Conservation (phyloP, 202 grass and related monocot genomes). For the Eragrostis tef region DNA sequence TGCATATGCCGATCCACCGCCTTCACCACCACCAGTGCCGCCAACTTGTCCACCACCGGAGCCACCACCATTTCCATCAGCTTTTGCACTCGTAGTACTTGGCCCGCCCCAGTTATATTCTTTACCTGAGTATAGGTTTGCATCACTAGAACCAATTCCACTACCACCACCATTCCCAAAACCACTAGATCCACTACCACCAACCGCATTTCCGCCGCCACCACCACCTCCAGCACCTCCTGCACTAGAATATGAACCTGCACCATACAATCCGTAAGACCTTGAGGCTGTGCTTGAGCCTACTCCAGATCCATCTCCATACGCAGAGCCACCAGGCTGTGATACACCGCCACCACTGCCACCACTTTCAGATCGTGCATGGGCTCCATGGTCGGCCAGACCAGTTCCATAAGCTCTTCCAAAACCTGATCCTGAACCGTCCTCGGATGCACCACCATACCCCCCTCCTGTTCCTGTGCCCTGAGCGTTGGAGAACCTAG, state of each 20-base stretch:
- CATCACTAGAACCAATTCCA: neutral
- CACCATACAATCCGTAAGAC: neutral
- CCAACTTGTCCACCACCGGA: neutral
- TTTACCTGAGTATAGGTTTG: neutral
- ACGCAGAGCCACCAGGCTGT: neutral
- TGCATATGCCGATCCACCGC: neutral
- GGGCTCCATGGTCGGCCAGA: neutral
- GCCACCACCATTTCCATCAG: constrained; percentile 15
- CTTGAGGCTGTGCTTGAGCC: neutral
- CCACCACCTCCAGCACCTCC: neutral
- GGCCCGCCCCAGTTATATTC: neutral
- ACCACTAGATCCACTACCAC: neutral
- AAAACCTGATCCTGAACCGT: neutral
- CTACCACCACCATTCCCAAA: neutral
- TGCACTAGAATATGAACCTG: neutral
- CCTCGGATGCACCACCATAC: neutral
- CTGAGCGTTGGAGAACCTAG: neutral
- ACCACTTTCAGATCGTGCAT: neutral
- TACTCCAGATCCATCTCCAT: neutral
- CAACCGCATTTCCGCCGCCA: neutral
- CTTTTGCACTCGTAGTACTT: neutral
- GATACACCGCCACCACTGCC: neutral
- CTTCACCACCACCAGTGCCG: neutral
- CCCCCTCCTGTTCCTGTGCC: neutral
- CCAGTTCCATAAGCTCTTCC: neutral